phyloP scores from a whole-genome alignment of 805 yeast genomes.

The Ogataea nitratoaversa region DNA sequence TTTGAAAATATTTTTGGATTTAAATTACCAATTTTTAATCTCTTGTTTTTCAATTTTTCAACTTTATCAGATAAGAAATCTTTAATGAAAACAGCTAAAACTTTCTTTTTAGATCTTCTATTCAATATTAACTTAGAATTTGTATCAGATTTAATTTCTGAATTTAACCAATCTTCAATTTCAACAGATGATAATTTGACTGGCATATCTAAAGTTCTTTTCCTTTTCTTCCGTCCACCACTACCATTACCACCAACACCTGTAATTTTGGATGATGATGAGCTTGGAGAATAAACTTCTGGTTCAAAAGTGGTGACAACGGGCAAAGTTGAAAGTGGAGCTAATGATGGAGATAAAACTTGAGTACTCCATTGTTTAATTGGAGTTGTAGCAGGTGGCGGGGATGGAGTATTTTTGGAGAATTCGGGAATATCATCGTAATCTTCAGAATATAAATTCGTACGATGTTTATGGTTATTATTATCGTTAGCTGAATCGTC shows the following conservation, averaged over 20 bases:
- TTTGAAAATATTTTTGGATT: constrained; percentile 10
- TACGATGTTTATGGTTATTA: too few relatives aligned
- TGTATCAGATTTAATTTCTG: constrained; percentile 21
- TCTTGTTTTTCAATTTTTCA: constrained; percentile 13
- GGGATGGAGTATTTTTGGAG: background rate
- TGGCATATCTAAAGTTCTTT: constrained; percentile 15
- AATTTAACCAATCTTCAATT: constrained; percentile 20
- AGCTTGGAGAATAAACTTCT: background rate
- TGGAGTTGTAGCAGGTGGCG: background rate
- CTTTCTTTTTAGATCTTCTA: constrained; percentile 23
- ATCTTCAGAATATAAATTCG: background rate
- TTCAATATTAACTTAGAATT: constrained; percentile 22
- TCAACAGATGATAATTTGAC: constrained; percentile 15
- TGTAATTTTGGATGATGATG: background rate
- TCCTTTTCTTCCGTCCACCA: constrained; percentile 13
- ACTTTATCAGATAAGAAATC: constrained; percentile 21
- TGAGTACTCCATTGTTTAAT: too few relatives aligned
- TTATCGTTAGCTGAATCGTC: background rate
- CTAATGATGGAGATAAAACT: background rate
- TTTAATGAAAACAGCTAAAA: constrained; percentile 24
- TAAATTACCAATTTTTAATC: constrained; percentile 25
- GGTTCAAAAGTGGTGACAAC: too few relatives aligned
- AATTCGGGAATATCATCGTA: background rate
- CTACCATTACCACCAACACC: background rate
- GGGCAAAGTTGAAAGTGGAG: background rate